phyloP scores from a whole-genome alignment of 495 filamentous ascomycete genomes.

The Penicillium silybi region DNA sequence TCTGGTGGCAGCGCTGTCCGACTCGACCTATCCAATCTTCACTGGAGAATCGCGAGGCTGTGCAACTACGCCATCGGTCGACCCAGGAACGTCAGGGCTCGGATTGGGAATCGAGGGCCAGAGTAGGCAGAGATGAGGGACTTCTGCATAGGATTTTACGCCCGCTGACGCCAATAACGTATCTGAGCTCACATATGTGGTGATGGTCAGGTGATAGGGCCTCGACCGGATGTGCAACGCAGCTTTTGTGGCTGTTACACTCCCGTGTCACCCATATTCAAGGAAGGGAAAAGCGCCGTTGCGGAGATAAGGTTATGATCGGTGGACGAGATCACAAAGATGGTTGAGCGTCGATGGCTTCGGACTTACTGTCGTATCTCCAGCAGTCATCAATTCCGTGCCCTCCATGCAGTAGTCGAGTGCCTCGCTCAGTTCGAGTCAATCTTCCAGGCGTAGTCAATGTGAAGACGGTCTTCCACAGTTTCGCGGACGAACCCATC shows the following conservation, averaged over 20 bases:
- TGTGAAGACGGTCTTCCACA: conserved; percentile 47
- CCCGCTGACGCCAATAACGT: not conserved
- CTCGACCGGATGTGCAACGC: conserved; percentile 2
- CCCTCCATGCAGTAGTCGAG: not conserved
- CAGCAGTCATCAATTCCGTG: not conserved
- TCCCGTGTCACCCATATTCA: not conserved
- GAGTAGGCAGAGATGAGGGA: not conserved
- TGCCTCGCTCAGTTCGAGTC: conserved; percentile 30
- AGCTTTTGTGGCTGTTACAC: not conserved
- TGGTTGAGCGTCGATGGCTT: not conserved
- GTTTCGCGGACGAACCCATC: conserved; percentile 60
- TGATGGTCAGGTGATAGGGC: conserved; percentile 13
- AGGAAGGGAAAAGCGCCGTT: not conserved
- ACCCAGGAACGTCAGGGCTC: not conserved
- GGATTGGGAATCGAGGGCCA: not conserved
- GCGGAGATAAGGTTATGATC: not conserved
- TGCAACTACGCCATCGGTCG: not conserved
- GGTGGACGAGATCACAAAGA: not conserved
- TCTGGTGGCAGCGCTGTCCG: not conserved
- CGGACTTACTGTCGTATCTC: not conserved
- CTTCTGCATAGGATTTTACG: not conserved
- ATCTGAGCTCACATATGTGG: conserved; percentile 8
- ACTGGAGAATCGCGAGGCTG: not conserved
- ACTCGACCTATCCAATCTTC: not conserved
- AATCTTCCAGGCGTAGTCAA: conserved; percentile 40